Base-by-base conservation (phyloP, 306 rosid species). In the Cyclanthera cordifolia region DNA sequence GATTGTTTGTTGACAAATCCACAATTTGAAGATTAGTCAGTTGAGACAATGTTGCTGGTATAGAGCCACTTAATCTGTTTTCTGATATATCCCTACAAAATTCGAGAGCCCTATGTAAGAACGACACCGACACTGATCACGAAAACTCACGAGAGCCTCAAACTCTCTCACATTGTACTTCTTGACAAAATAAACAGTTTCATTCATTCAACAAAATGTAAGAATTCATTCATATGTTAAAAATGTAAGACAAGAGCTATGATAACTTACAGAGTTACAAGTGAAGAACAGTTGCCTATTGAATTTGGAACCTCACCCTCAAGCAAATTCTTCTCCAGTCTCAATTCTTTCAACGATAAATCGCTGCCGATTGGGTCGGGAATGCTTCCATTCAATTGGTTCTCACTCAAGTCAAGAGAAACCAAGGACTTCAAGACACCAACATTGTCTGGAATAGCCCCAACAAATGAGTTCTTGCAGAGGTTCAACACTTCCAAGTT, bases 1-100 rank as follows among this genome's bases (percentile, higher is more conserved):
- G 87, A 75, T 71, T 77, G 79, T 94, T 94, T 50, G 76, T 82
- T 37, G 99, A 90, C 45, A 94, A 72, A 80, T 94, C 99, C 67
- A 90, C 97, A 50, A 56, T 75, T 82, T 82, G 88, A 65, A 94
- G 79, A 73, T 82, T 61, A 61, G 82, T 73, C 45, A 94, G 96
- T 70, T 85, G 85, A 50, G 90, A 89, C 69, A 94, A 34, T 52
- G 85, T 85, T 34, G 88, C 84, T 60, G 99, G 96, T 79, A 94
- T 80, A 19, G 78, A 71, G 58, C 95, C 95, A 69, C 53, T 73
- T 79, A 93, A 71, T 61, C 66, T 77, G 83, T 93, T 93, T 75
- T 81, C 76, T 17, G 99, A 88, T 30, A 86, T 51, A 57, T 80
- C 72, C 79, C 99, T 93, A 81, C 81, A 80, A 46, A 71, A 73